phyloP scores from a whole-genome alignment of 1,139 yeast species.

The Nematodospora anomalae region DNA sequence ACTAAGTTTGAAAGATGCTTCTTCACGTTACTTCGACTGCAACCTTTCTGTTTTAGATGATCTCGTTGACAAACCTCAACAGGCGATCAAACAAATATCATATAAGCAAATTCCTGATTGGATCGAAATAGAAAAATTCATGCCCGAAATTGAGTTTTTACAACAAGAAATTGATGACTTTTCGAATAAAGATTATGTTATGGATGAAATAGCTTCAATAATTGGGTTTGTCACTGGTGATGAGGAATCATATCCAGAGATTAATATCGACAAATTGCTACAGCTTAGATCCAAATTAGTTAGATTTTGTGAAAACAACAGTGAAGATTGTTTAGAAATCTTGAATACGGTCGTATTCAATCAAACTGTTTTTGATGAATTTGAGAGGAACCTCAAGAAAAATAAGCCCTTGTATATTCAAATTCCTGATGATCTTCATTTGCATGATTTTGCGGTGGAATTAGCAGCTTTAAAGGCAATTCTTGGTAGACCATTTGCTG shows the following conservation, averaged over 20 bases:
- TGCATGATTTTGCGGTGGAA: conserved; percentile 27
- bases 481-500: conserved; percentile 15
- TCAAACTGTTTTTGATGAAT: conserved; percentile 9
- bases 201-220: conserved; percentile 3
- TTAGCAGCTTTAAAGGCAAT: conserved; percentile 20
- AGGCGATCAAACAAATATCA: conserved; percentile 2
- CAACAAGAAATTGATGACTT: conserved; percentile 5
- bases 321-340: conserved; percentile 11
- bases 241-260: conserved; percentile 2
- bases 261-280: conserved; percentile 6
- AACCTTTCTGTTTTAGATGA: conserved; percentile 13
- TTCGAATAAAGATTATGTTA: conserved; percentile 6
- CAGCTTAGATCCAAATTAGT: conserved; percentile 9
- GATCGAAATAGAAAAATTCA: conserved; percentile 9
- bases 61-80: conserved; percentile 5
- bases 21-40: conserved; percentile 13
- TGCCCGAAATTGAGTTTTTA: conserved; percentile 10
- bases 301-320: conserved; percentile 9
- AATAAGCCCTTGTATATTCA: conserved; percentile 16
- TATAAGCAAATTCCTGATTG: conserved; percentile 15
- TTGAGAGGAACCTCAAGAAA: conserved; percentile 7
- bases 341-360: conserved; percentile 15
- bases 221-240: conserved; percentile 3
- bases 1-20: neutral
- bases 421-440: conserved; percentile 21